These are phyloP conservation scores for Bimuria novae-zelandiae DNA, from an alignment of 2,329 filamentous ascomycete genomes.

Conservation along the genomic window DNA sequence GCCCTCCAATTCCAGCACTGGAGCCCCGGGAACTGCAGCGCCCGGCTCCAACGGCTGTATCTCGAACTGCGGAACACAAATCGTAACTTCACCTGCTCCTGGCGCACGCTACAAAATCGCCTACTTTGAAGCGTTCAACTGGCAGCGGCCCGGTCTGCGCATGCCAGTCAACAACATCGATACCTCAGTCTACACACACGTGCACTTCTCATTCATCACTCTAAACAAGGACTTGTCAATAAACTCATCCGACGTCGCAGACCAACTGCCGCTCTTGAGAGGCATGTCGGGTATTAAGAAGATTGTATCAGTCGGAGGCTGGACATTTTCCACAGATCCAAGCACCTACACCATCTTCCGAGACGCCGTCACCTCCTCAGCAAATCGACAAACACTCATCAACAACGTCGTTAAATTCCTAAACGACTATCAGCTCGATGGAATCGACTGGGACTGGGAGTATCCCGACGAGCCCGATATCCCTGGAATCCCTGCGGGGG, in stretches of 20 bases:
- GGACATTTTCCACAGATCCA: background rate
- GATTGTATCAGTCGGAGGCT: background rate
- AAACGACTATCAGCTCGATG: slow-evolving; percentile 30
- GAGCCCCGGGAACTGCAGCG: slow-evolving; percentile 12
- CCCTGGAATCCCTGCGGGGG: slow-evolving; percentile 40
- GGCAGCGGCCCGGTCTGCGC: background rate
- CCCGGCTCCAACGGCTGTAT: slow-evolving; percentile 16
- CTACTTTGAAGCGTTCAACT: background rate
- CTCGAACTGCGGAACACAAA: background rate
- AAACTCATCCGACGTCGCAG: background rate
- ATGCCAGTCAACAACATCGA: background rate
- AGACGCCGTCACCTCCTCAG: too few relatives aligned
- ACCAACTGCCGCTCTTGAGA: background rate
- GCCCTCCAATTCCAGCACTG: slow-evolving; percentile 12
- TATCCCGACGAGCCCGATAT: slow-evolving; percentile 46
- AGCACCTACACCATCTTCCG: background rate
- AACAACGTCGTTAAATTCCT: slow-evolving; percentile 31
- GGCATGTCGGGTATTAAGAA: background rate
- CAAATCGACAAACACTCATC: slow-evolving; percentile 23
- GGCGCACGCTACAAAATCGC: background rate
- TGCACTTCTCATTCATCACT: background rate
- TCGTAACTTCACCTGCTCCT: background rate
- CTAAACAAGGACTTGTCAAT: background rate
- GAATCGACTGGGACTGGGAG: slow-evolving; percentile 55
- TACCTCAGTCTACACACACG: background rate